Evolutionary conservation across 768 basidiomycete genomes (phyloP).

Genomic region (Phanerochaete sordida): DNA sequence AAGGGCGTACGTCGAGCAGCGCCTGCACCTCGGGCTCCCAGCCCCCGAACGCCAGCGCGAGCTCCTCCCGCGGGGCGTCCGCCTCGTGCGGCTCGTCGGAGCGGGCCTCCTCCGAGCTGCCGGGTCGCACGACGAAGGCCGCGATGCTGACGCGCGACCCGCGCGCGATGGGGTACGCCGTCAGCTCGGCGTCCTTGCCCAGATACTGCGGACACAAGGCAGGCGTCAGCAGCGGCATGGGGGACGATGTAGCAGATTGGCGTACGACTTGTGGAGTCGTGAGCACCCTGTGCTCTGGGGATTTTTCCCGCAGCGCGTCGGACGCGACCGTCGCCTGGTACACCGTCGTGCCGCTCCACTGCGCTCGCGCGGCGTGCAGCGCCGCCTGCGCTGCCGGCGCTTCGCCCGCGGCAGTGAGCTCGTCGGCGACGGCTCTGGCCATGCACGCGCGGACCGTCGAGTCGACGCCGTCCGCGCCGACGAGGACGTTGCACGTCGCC

Average conservation of each 20-base stretch:
- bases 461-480: conserved; percentile 70
- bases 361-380: conserved; percentile 40
- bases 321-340: conserved; percentile 60
- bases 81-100: conserved; percentile 52
- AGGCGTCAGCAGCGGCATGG: neutral
- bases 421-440: conserved; percentile 25
- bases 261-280: conserved; percentile 20
- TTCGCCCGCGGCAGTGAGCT: neutral
- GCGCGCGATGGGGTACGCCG: conserved; percentile 58
- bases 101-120: conserved; percentile 48
- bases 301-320: conserved; percentile 17
- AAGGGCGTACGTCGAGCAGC: conserved; percentile 31
- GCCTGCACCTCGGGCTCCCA: conserved; percentile 63
- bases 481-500: conserved; percentile 58
- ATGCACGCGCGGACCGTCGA: conserved; percentile 42
- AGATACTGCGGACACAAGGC: conserved; percentile 42
- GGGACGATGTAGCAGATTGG: neutral
- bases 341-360: conserved; percentile 56
- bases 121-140: conserved; percentile 48
- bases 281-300: conserved; percentile 19
- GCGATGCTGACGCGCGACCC: conserved; percentile 62
- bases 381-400: conserved; percentile 35
- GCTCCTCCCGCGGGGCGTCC: conserved; percentile 39
- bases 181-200: conserved; percentile 41
- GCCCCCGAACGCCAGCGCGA: conserved; percentile 39